Evolutionary conservation across 2,329 filamentous ascomycete genomes (phyloP), one percentile per base, ranked within the genome.

Genomic region (Colletotrichum incanum): DNA sequence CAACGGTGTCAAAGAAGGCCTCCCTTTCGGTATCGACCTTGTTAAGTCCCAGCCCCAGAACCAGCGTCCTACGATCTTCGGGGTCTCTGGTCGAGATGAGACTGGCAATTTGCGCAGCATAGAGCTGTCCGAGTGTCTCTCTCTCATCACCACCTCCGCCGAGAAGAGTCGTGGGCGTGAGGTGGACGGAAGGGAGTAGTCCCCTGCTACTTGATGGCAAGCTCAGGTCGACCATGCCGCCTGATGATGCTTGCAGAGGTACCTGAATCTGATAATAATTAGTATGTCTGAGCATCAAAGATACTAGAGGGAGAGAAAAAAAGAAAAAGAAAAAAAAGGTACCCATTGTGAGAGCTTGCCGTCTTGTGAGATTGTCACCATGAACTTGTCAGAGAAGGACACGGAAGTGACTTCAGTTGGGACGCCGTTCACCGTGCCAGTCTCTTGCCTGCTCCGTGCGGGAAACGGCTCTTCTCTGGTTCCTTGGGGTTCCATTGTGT

Each of bases 271-370:
- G 52, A 7, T 23, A 3, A 52, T 20, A 20, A 14, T 69, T 9
- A 65, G 59, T 5, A 12, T 0, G 7, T 2, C 34, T 47, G 0
- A 9, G 5, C 12, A 14, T 31, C 3, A 7, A 3, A 55, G 20
- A 37, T 14, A 16, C 26, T 6, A 5, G 28, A 20, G 7, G 1
- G 8, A 20, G 14, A 1, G 8, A 18, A 39, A 5, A 79, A 60
- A 78, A 79, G 50, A 81, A 70, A 23, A 79, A 78, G 12, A 39
- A 28, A 23, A 12, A 37, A 7, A 23, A 80, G 84, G 65, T 86
- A 98, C 95, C 96, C 96, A 99, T 87, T 98, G 96, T 26, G 94
- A 93, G 58, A 98, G 84, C 71, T 92, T 90, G 8, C 95, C 96
- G 73, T 92, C 90, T 83, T 98, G 96, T 0, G 93, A 94, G 72